A percentile compares a stretch with the other conserved stretches of the same genome.
Evolutionary conservation across 805 yeast genomes (phyloP).

Genomic region (Candida morakotiae): DNA sequence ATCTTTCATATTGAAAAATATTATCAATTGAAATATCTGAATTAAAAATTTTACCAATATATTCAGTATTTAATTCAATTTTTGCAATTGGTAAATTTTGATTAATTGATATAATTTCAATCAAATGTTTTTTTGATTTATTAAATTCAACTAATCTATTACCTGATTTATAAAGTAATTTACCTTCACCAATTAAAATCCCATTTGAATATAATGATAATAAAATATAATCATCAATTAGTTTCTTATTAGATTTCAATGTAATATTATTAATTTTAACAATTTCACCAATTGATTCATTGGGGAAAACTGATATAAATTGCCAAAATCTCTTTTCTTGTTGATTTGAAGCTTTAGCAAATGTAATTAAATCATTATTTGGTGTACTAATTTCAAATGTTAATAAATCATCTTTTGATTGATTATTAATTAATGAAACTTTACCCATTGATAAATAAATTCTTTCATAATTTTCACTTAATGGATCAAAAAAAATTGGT

Average conservation of each 20-base stretch:
- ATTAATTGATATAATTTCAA: slow-evolving; percentile 41
- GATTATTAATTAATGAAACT: slow-evolving; percentile 25
- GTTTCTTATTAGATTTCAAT: slow-evolving; percentile 20
- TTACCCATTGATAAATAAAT: slow-evolving; percentile 58
- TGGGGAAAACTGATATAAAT: slow-evolving; percentile 67
- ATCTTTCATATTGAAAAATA: slow-evolving; percentile 49
- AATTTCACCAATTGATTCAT: slow-evolving; percentile 69
- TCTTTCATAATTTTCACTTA: slow-evolving; percentile 56
- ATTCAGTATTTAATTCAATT: slow-evolving; percentile 55
- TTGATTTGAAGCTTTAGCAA: slow-evolving; percentile 70
- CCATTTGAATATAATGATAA: slow-evolving; percentile 64
- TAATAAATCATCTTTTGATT: slow-evolving; percentile 37
- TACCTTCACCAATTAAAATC: slow-evolving; percentile 54
- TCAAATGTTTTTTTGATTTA: slow-evolving; percentile 35
- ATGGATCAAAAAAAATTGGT: slow-evolving; percentile 61
- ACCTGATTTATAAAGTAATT: slow-evolving; percentile 46
- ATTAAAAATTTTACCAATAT: slow-evolving; percentile 66
- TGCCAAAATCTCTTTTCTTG: slow-evolving; percentile 52
- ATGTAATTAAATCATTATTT: slow-evolving; percentile 45
- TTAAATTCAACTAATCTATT: slow-evolving; percentile 46
- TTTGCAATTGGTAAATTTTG: slow-evolving; percentile 38
- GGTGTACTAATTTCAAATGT: slow-evolving; percentile 54
- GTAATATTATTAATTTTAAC: slow-evolving; percentile 61
- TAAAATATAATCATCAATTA: slow-evolving; percentile 46
- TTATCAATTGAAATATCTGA: slow-evolving; percentile 51